Evolutionary conservation across 2,329 filamentous ascomycete genomes (phyloP), one percentile per base, ranked within the genome.

Genomic region (Iodosphaeria phyllophila): DNA sequence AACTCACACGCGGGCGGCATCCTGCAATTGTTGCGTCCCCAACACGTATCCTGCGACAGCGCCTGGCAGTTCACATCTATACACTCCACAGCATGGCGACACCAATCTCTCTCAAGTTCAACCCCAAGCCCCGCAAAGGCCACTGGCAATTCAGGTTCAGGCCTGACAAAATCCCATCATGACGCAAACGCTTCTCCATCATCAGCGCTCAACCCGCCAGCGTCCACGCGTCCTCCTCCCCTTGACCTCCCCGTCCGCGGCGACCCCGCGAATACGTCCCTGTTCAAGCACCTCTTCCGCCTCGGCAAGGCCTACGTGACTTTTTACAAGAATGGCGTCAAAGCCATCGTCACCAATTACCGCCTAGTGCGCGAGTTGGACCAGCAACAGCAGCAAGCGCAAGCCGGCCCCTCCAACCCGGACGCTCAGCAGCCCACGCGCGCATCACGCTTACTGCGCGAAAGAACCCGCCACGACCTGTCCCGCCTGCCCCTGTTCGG

Each of bases 251-350:
- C 79, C 5, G 43, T 47, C 5, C 60, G 67, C 26, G n/a, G n/a
- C n/a, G 44, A 55, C 11, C 41, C 57, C 12, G n/a, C n/a, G n/a
- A 40, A 48, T 6, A 45, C 61, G 16, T 51, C 52, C 15, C 41
- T 52, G 12, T 43, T 64, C 28, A 47, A 48, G 11, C 65, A 77
- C 51, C 55, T 67, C 32, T 64, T 66, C 40, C 44, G 51, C 21
- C 52, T 73, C 15, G 86, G 80, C 32, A 75, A 76, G 44, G 69
- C 76, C 25, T 92, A 92, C 49, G 47, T 76, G 7, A 50, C 50
- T 18, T 95, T 95, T 63, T 95, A 93, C 68, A 92, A 89, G 51
- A 62, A 68, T 1, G 86, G 84, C 11, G 51, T 92, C 16, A 71
- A 72, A 42, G 70, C 75, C 38, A 71, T 92, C 25, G 71, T 69